A percentile compares a stretch with the other conserved stretches of the same genome.
Evolutionary conservation across 139 green algal genomes (phyloP).

Genomic region (Protoeuglena noctilucae): DNA sequence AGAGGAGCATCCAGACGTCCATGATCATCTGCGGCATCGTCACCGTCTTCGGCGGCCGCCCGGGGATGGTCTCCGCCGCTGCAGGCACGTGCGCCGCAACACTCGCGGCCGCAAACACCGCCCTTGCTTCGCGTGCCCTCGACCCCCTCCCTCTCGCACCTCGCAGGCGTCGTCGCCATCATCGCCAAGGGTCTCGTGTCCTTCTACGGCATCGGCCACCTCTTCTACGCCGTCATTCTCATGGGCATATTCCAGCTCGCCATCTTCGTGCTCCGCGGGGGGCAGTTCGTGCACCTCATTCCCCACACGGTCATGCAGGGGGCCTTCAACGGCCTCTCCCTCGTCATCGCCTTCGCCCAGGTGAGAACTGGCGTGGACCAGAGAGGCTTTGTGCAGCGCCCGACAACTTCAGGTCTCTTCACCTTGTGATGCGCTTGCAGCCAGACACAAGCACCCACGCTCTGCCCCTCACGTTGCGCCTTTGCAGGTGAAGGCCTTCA

Average conservation of each 20-base stretch:
- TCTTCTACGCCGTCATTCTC: conserved; percentile 6
- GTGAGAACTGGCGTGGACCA: too few relatives aligned
- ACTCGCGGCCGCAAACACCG: too few relatives aligned
- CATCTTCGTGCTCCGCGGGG: not conserved
- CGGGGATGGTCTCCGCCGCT: not conserved
- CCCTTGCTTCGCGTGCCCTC: too few relatives aligned
- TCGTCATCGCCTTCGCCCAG: conserved; percentile 6
- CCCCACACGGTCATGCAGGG: conserved; percentile 2
- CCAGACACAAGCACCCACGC: not conserved
- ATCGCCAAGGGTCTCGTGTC: conserved; percentile 1
- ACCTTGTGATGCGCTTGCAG: too few relatives aligned
- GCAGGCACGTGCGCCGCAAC: too few relatives aligned
- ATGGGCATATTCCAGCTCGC: not conserved
- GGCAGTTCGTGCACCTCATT: conserved; percentile 1
- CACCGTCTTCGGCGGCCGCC: not conserved
- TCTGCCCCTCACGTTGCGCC: too few relatives aligned
- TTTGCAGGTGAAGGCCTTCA: not conserved
- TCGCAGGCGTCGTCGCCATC: conserved; percentile 2
- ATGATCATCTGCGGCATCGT: conserved; percentile 1
- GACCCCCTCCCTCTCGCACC: too few relatives aligned
- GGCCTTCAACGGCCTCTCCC: conserved; percentile 1
- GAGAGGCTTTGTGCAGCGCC: too few relatives aligned
- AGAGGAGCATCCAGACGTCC: conserved; percentile 1
- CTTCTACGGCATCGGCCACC: not conserved
- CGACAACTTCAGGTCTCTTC: too few relatives aligned